These are phyloP conservation scores for Amanita phalloides DNA, from an alignment of 768 basidiomycete genomes.

Conservation along the genomic window DNA sequence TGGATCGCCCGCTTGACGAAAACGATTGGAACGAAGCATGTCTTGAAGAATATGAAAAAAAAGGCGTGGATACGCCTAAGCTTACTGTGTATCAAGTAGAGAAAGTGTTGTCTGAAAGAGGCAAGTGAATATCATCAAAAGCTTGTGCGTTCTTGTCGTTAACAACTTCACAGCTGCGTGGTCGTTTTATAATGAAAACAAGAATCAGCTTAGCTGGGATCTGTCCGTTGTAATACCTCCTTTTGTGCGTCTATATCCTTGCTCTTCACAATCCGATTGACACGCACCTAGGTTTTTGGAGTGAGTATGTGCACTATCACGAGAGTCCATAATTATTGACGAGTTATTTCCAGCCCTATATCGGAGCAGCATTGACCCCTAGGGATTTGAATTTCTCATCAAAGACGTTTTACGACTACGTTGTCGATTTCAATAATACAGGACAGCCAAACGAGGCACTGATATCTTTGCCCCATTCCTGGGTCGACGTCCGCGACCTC, in stretches of 20 bases:
- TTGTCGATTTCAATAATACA: constrained; percentile 9
- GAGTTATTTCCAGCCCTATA: constrained; percentile 16
- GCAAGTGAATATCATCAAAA: constrained; percentile 12
- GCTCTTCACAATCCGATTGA: neutral
- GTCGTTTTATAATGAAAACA: constrained; percentile 23
- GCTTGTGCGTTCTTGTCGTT: neutral
- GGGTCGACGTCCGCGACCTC: constrained; percentile 43
- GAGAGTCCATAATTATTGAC: neutral
- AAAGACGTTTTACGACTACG: constrained; percentile 15
- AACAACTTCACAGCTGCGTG: constrained; percentile 24
- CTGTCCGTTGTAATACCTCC: constrained; percentile 44
- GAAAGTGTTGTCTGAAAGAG: constrained; percentile 59
- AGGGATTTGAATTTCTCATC: constrained; percentile 30
- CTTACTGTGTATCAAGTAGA: constrained; percentile 43
- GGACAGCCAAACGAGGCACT: constrained; percentile 11
- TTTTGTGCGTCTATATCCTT: constrained; percentile 20
- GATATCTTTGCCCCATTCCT: constrained; percentile 6
- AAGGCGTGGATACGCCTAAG: constrained; percentile 31
- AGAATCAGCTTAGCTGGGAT: constrained; percentile 30
- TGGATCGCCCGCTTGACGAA: constrained; percentile 27
- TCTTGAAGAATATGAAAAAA: constrained; percentile 31
- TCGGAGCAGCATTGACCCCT: constrained; percentile 26
- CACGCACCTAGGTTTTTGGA: constrained; percentile 18
- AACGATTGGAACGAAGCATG: constrained; percentile 51
- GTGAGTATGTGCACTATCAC: neutral